Conservation (phyloP, 495 filamentous ascomycete genomes). For the Neurospora sp. region DNA sequence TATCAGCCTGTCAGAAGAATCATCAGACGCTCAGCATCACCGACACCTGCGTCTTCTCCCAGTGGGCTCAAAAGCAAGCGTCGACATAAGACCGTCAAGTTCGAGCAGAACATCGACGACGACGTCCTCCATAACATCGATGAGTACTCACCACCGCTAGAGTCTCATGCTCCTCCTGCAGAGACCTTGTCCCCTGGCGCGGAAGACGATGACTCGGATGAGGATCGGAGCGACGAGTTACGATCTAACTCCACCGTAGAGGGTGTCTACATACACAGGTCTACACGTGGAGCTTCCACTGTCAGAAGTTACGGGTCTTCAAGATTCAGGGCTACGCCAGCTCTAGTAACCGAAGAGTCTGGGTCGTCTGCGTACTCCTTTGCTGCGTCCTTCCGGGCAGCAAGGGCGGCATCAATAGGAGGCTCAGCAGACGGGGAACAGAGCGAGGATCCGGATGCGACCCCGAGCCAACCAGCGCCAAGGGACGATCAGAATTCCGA, state of each 20-base stretch:
- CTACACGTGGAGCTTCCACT: neutral
- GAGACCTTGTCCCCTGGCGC: neutral
- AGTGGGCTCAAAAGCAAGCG: neutral
- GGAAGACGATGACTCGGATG: neutral
- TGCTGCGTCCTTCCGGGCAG: neutral
- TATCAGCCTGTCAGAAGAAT: neutral
- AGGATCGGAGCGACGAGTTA: neutral
- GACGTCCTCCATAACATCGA: neutral
- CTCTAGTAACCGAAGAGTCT: neutral
- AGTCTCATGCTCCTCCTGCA: neutral
- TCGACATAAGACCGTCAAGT: neutral
- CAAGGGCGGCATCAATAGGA: neutral
- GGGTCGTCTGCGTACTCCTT: neutral
- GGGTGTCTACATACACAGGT: neutral
- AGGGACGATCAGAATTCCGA: neutral
- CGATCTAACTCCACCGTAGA: neutral
- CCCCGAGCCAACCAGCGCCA: neutral
- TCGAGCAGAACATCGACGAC: neutral
- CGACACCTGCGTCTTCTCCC: neutral
- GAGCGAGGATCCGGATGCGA: neutral
- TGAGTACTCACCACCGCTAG: neutral
- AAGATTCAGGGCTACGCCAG: neutral
- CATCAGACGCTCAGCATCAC: neutral
- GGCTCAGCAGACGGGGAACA: neutral
- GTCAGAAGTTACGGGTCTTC: neutral